A percentile compares a stretch with the other conserved stretches of the same genome.
phyloP scores from a whole-genome alignment of 176 grass and related monocot species.

The Avena eriantha region DNA sequence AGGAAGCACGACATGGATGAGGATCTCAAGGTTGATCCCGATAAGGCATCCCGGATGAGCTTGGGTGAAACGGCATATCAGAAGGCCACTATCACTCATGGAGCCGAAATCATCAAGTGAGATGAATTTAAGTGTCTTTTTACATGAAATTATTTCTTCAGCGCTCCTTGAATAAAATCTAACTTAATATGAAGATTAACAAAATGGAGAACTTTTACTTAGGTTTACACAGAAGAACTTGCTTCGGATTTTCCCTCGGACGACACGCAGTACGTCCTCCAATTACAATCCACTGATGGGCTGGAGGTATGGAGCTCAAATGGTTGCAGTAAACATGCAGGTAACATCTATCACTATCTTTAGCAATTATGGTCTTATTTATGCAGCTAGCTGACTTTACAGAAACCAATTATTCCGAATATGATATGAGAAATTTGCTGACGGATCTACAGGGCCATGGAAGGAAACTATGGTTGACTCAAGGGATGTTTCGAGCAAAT shows the following conservation, averaged over 20 bases:
- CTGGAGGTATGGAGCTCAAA: conserved; percentile 44
- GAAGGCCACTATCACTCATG: conserved; percentile 61
- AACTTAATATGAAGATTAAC: neutral
- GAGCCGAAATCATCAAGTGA: conserved; percentile 64
- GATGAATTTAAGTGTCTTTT: neutral
- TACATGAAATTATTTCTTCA: neutral
- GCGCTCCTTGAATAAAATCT: neutral
- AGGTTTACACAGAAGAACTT: conserved; percentile 81
- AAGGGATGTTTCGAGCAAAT: conserved; percentile 87
- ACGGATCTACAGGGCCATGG: conserved; percentile 57
- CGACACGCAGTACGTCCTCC: conserved; percentile 64
- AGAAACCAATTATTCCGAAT: neutral
- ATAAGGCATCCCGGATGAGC: conserved; percentile 60
- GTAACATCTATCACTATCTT: conserved; percentile 10
- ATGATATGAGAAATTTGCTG: neutral
- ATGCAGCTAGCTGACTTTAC: neutral
- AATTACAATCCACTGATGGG: conserved; percentile 83
- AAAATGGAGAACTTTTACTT: neutral
- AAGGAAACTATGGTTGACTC: conserved; percentile 77
- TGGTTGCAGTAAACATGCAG: conserved; percentile 65
- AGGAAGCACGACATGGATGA: conserved; percentile 67
- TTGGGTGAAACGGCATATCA: conserved; percentile 71
- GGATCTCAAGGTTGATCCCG: conserved; percentile 57
- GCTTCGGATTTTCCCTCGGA: conserved; percentile 68
- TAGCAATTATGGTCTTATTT: neutral